A percentile compares a stretch with the other conserved stretches of the same genome.
phyloP scores from a whole-genome alignment of 371 early-diverging fungal genomes.

The Apophysomyces elegans region DNA sequence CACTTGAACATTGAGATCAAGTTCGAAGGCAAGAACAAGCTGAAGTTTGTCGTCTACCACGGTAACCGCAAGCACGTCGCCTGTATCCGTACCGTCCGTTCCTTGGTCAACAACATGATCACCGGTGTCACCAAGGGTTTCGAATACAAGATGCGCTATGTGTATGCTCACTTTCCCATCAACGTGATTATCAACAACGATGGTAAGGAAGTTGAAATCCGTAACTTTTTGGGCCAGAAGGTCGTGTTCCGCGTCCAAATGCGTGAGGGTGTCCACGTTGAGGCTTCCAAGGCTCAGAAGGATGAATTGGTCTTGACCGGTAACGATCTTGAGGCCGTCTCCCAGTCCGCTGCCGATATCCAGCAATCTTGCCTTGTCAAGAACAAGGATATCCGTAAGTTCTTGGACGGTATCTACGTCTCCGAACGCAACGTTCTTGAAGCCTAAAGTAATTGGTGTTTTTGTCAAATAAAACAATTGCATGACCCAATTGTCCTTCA shows the following conservation, averaged over 20 bases:
- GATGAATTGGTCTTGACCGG: conserved; percentile 97
- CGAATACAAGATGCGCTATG: conserved; percentile 99
- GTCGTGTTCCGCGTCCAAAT: conserved; percentile 86
- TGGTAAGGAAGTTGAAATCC: conserved; percentile 91
- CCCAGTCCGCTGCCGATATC: conserved; percentile 91
- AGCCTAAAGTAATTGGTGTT: conserved; percentile 13
- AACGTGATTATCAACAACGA: conserved; percentile 90
- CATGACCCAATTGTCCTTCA: conserved; percentile 6
- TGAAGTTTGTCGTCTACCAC: conserved; percentile 95
- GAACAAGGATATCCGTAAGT: conserved; percentile 98
- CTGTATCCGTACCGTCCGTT: conserved; percentile 97
- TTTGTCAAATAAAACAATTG: conserved; percentile 3
- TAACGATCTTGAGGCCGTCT: conserved; percentile 96
- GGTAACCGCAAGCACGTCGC: conserved; percentile 97
- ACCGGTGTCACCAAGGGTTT: conserved; percentile 99
- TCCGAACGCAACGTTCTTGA: conserved; percentile 71
- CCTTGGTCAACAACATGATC: conserved; percentile 98
- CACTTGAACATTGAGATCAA: conserved; percentile 94
- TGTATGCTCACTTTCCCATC: conserved; percentile 99
- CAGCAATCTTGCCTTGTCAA: conserved; percentile 76
- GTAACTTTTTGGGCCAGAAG: conserved; percentile 99
- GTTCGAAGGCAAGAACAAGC: conserved; percentile 64
- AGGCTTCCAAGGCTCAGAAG: conserved; percentile 87
- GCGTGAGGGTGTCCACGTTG: conserved; percentile 90
- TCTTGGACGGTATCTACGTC: conserved; percentile 99